Evolutionary conservation across 768 basidiomycete species (phyloP), one percentile per base, ranked within the genome.

Genomic region (Xerocomellus amylosporus): DNA sequence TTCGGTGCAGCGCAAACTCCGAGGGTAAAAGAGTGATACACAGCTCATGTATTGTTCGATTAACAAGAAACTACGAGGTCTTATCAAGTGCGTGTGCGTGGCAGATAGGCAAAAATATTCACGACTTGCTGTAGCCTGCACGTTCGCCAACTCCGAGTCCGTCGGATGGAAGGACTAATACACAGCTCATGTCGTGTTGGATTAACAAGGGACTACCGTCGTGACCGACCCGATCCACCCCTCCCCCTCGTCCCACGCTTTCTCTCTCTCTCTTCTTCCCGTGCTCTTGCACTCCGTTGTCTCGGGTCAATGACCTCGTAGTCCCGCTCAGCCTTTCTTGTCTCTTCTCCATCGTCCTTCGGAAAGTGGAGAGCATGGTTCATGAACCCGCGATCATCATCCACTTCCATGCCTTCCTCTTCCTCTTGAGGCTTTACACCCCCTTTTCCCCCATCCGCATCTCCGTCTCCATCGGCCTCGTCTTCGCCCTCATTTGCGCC

Each of bases 261-360:
- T 62, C 84, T 75, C 55, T 88, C 87, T 60, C 77, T 75, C 61
- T 90, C 90, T 65, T 93, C 91, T 63, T 92, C 87, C 63, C 77
- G 83, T 24, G 91, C 91, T 45, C 81, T 73, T 22, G 87, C 88
- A 41, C 85, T 79, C 51, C 91, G 73, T 45, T 81, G 79, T 54
- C 91, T 73, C 0, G 91, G 90, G 66, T 93, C 91, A 66, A 93
- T 93, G 26, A 93, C 90, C 71, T 93, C 90, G 63, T 92, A 93
- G 53, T 93, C 91, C 49, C 88, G 72, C 67, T 91, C 87, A 1
- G 88, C 91, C 70, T 91, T 91, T 56, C 69, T 68, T 22, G 77
- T 79, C 71, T 93, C 90, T 62, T 90, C 90, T 22, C 76, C 77
- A 59, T 90, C 83, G 43, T 85, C 90, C 71, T 91, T 91, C 10